A percentile compares a stretch with the other conserved stretches of the same genome.
Conservation (phyloP, 257 asterid genomes). For the Asclepias syriaca region DNA sequence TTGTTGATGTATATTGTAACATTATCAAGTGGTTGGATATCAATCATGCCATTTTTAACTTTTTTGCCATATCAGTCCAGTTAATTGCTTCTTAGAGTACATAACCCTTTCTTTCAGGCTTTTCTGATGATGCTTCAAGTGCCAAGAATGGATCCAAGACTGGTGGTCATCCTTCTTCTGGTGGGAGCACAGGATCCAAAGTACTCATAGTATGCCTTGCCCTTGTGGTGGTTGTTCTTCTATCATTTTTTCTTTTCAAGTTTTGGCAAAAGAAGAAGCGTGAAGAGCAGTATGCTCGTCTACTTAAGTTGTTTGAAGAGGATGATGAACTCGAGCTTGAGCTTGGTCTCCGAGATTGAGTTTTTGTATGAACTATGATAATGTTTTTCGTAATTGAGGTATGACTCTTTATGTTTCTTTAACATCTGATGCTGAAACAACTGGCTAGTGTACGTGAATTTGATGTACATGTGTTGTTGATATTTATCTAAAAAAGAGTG, state of each 20-base stretch:
- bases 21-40: not conserved
- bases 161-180: slow-evolving; percentile 25
- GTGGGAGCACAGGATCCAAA: slow-evolving; percentile 44
- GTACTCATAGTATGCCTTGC: slow-evolving; percentile 38
- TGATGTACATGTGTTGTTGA: not conserved
- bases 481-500: not conserved
- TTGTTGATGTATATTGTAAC: not conserved
- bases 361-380: slow-evolving; percentile 11
- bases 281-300: slow-evolving; percentile 85
- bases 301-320: slow-evolving; percentile 82
- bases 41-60: slow-evolving; percentile 3
- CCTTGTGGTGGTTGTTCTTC: slow-evolving; percentile 35
- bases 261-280: slow-evolving; percentile 85
- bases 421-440: slow-evolving; percentile 10
- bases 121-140: slow-evolving; percentile 45
- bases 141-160: slow-evolving; percentile 36
- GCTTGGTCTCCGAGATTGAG: slow-evolving; percentile 85
- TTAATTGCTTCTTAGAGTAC: slow-evolving; percentile 14
- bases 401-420: slow-evolving; percentile 16
- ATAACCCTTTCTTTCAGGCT: slow-evolving; percentile 34
- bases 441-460: not conserved
- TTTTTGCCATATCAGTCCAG: slow-evolving; percentile 1
- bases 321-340: slow-evolving; percentile 94
- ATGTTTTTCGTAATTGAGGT: slow-evolving; percentile 33
- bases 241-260: slow-evolving; percentile 61